Evolutionary conservation across 768 basidiomycete species (phyloP).

Genomic region (Kwoniella sp.): DNA sequence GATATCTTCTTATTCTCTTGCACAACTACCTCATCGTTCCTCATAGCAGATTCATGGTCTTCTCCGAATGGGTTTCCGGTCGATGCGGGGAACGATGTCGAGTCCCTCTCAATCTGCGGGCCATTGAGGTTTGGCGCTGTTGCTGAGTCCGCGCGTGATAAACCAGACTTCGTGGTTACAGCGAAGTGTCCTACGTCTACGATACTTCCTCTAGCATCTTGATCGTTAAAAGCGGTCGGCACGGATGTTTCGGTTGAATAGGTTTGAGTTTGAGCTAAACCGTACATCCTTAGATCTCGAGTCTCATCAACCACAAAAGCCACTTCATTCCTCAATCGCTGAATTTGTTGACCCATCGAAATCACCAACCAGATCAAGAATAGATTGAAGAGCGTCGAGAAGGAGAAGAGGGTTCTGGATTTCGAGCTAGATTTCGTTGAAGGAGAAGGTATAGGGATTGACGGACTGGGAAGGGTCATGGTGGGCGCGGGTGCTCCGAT

Average conservation of each 20-base stretch:
- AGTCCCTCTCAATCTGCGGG: not conserved
- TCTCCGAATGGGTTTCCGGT: not conserved
- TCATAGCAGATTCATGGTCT: not conserved
- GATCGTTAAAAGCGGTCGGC: too few relatives aligned
- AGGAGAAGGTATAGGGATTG: not conserved
- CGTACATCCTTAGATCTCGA: slow-evolving; percentile 37
- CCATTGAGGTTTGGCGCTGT: not conserved
- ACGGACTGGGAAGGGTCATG: not conserved
- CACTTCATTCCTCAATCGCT: slow-evolving; percentile 38
- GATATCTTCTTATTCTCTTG: not conserved
- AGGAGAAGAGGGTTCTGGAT: slow-evolving; percentile 25
- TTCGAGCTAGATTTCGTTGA: not conserved
- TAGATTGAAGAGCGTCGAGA: slow-evolving; percentile 34
- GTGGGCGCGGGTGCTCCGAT: not conserved
- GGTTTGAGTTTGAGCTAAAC: not conserved
- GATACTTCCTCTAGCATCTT: too few relatives aligned
- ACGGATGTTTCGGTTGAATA: not conserved
- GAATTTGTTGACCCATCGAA: slow-evolving; percentile 42
- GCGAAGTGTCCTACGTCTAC: too few relatives aligned
- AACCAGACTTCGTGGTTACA: too few relatives aligned
- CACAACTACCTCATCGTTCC: not conserved
- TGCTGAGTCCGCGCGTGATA: too few relatives aligned
- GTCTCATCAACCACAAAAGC: slow-evolving; percentile 41
- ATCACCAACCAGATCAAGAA: slow-evolving; percentile 40
- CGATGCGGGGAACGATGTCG: not conserved